Evolutionary conservation across 2,329 filamentous ascomycete genomes (phyloP).

Genomic region (Trichoderma endophyticum): DNA sequence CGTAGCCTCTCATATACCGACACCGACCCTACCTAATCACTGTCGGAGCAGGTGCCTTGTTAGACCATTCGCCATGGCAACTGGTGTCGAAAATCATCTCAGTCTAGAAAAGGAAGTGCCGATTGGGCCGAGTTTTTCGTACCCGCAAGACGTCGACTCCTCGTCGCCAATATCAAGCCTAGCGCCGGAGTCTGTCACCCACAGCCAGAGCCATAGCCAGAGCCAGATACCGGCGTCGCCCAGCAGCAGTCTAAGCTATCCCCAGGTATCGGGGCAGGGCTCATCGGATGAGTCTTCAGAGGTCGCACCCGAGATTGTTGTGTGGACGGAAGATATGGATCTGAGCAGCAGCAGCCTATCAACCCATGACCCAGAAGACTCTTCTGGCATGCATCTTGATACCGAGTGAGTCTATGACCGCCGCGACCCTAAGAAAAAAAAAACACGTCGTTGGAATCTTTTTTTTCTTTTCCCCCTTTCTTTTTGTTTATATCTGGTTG

Average conservation of each 20-base stretch:
- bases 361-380: slow-evolving; percentile 25
- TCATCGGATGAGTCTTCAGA: slow-evolving; percentile 35
- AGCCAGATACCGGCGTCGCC: slow-evolving; percentile 31
- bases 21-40: slow-evolving; percentile 2
- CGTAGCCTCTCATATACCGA: slow-evolving; percentile 14
- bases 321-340: slow-evolving; percentile 44
- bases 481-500: background rate
- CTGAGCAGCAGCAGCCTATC: slow-evolving; percentile 24
- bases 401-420: slow-evolving; percentile 29
- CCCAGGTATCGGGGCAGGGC: slow-evolving; percentile 31
- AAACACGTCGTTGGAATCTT: background rate
- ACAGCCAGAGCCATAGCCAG: slow-evolving; percentile 28
- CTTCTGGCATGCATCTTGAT: slow-evolving; percentile 24
- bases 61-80: slow-evolving; percentile 27
- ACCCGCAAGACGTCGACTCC: slow-evolving; percentile 26
- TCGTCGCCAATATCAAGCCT: slow-evolving; percentile 27
- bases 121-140: slow-evolving; percentile 25
- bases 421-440: background rate
- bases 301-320: slow-evolving; percentile 43
- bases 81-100: slow-evolving; percentile 25
- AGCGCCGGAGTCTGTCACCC: slow-evolving; percentile 24
- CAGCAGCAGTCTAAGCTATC: slow-evolving; percentile 27
- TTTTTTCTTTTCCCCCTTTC: background rate
- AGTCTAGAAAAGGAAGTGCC: slow-evolving; percentile 23
- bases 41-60: slow-evolving; percentile 18